A percentile compares a stretch with the other conserved stretches of the same genome.
Conservation (phyloP, 2,329 filamentous ascomycete genomes). For the Pestalotiopsis sp. region DNA sequence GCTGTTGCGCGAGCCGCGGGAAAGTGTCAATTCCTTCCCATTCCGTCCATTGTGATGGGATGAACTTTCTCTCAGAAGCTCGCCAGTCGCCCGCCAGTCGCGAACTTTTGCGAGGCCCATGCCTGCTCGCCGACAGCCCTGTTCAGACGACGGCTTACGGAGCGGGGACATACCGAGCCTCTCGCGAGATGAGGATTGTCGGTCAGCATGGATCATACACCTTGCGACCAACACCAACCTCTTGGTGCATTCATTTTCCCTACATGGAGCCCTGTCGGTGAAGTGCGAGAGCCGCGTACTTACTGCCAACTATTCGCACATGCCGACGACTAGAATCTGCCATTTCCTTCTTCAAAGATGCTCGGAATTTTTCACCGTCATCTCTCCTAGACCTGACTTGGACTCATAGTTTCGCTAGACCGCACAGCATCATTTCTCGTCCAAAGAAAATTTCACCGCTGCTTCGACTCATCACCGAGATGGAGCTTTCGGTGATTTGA, state of each 20-base stretch:
- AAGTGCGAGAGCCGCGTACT: not conserved
- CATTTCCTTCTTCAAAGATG: not conserved
- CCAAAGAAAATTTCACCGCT: not conserved
- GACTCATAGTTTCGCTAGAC: not conserved
- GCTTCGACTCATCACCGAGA: not conserved
- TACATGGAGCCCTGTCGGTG: not conserved
- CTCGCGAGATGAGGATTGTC: conserved; percentile 7
- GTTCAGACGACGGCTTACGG: not conserved
- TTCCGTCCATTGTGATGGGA: not conserved
- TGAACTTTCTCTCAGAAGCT: not conserved
- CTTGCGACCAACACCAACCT: conserved; percentile 1
- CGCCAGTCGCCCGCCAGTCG: too few species aligned
- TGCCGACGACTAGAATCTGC: not conserved
- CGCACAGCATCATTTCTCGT: not conserved
- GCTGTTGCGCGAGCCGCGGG: conserved; percentile 6
- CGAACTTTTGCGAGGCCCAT: not conserved
- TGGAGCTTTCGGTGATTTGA: not conserved
- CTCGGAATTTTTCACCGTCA: not conserved
- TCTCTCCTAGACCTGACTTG: not conserved
- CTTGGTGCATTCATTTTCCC: not conserved
- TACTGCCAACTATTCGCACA: not conserved
- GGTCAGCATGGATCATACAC: not conserved
- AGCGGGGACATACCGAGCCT: not conserved
- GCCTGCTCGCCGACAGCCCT: not conserved
- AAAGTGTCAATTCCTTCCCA: not conserved